Evolutionary conservation across 305 asterid genomes (phyloP), one percentile per base, ranked within the genome.

Genomic region (Petunia hybrid): DNA sequence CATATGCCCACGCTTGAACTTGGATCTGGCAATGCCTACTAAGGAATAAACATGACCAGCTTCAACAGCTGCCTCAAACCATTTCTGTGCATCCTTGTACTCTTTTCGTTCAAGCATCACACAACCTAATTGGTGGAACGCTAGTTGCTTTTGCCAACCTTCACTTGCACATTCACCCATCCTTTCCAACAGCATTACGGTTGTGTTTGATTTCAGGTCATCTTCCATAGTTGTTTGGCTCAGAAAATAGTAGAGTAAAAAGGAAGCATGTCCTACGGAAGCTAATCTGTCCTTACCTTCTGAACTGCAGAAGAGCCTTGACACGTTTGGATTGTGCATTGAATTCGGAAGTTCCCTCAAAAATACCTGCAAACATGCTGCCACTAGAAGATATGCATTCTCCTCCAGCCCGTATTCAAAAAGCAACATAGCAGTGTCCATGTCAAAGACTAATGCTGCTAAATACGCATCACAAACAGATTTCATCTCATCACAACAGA

Each of bases 301-400:
- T 7, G 94, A 77, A 80, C 88, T 90, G 77, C 98, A 89, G 46
- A 97, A 92, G 63, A 92, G 69, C 69, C 75, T 91, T 77, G 81
- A 81, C 56, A 94, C 93, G 4, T 89, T 87, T 39, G 93, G 91
- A 82, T 85, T 89, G 66, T 89, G 93, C 89, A 97, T 84, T 14
- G 93, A 92, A 82, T 83, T 80, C 0, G 98, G 97, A 6, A 94
- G 89, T 76, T 94, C 99, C 87, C 99, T 89, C 67, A 97, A 84
- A 83, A 93, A 88, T 5, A 97, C 96, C 86, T 93, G 99, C 89
- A 97, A 82, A 86, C 99, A 97, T 71, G 99, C 95, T 12, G 97
- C 98, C 51, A 97, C 98, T 42, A 97, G 82, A 63, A 97, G 95
- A 91, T 93, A 85, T 7, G 99, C 94, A 53, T 87, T 85, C 86